Percentiles rank a stretch among this genome's conserved stretches.
phyloP scores from a whole-genome alignment of 2,329 filamentous ascomycete species.

The Alternaria incomplexa region DNA sequence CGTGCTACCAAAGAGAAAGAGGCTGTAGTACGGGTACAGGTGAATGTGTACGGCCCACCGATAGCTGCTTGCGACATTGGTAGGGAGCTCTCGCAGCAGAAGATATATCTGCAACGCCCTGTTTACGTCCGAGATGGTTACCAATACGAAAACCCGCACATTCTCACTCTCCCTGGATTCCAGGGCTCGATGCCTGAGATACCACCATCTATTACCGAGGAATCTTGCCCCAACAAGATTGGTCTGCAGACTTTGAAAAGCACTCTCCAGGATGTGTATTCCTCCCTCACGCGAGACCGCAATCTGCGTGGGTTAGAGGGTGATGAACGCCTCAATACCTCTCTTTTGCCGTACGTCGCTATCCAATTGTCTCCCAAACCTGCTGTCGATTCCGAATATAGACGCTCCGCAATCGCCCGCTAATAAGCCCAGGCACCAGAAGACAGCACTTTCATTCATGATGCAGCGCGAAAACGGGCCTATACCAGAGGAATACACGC shows the following conservation, averaged over 20 bases:
- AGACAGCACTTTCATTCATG: slow-evolving; percentile 39
- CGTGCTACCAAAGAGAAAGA: slow-evolving; percentile 30
- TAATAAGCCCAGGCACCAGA: slow-evolving; percentile 25
- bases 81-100: slow-evolving; percentile 23
- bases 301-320: slow-evolving; percentile 27
- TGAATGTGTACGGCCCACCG: slow-evolving; percentile 32
- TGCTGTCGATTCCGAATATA: neutral
- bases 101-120: slow-evolving; percentile 35
- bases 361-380: too few species aligned
- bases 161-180: slow-evolving; percentile 23
- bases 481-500: slow-evolving; percentile 30
- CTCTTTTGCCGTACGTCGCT: slow-evolving; percentile 16
- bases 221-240: neutral
- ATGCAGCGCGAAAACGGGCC: slow-evolving; percentile 39
- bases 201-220: neutral
- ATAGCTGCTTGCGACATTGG: slow-evolving; percentile 16
- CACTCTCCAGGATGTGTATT: slow-evolving; percentile 18
- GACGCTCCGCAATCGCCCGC: neutral
- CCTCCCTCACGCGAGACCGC: slow-evolving; percentile 25
- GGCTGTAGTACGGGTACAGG: slow-evolving; percentile 32
- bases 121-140: slow-evolving; percentile 18
- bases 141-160: slow-evolving; percentile 36
- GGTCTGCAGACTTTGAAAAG: neutral
- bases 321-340: slow-evolving; percentile 26
- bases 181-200: slow-evolving; percentile 3